A percentile compares a stretch with the other conserved stretches of the same genome.
phyloP scores from a whole-genome alignment of 768 basidiomycete genomes.

The Rhizopogon rudus region DNA sequence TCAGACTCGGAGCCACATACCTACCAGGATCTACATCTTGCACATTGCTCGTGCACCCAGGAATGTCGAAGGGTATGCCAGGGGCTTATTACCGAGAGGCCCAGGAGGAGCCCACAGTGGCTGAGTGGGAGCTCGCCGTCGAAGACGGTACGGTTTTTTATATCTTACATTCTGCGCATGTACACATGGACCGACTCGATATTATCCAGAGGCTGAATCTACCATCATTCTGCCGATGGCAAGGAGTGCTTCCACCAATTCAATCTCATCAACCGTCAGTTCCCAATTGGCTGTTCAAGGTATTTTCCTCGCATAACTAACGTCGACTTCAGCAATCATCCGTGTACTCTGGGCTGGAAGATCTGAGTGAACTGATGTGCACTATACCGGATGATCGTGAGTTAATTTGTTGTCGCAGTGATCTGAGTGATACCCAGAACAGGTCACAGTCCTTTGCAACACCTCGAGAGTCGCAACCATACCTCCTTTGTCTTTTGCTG shows the following conservation, averaged over 20 bases:
- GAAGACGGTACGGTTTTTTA: neutral
- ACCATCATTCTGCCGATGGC: neutral
- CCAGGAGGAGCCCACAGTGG: neutral
- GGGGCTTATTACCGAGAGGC: neutral
- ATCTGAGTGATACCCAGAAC: neutral
- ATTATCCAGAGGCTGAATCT: neutral
- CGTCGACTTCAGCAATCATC: slow-evolving; percentile 5
- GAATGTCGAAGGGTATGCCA: neutral
- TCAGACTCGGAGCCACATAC: neutral
- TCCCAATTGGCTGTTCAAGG: neutral
- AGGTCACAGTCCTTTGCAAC: neutral
- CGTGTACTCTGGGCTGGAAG: slow-evolving; percentile 9
- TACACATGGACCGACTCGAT: neutral
- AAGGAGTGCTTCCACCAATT: slow-evolving; percentile 3
- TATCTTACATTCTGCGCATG: neutral
- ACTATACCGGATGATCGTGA: slow-evolving; percentile 4
- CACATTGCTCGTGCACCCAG: neutral
- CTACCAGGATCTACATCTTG: neutral
- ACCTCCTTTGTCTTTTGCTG: neutral
- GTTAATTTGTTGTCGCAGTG: neutral
- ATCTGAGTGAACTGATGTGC: slow-evolving; percentile 6
- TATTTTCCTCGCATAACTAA: neutral
- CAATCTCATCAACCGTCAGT: slow-evolving; percentile 4
- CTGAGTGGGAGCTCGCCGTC: neutral
- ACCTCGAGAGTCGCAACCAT: neutral